Conservation (phyloP, 1,284 basidiomycete species). For the Takashimella tepidaria region DNA sequence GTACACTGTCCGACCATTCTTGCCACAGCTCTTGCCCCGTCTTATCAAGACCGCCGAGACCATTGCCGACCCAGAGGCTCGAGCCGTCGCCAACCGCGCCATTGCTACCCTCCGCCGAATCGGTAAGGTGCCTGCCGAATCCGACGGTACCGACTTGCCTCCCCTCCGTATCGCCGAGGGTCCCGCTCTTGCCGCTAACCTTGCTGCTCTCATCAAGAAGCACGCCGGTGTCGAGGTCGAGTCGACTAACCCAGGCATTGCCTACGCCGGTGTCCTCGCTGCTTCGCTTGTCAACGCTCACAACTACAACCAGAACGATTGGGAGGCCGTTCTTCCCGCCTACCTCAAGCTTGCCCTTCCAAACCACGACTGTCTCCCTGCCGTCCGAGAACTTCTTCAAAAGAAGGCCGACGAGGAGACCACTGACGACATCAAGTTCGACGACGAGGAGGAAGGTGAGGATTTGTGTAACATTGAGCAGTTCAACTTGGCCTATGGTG, state of each 20-base stretch:
- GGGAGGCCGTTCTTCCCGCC: slow-evolving; percentile 70
- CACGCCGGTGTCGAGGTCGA: slow-evolving; percentile 55
- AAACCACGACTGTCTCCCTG: slow-evolving; percentile 61
- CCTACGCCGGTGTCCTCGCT: slow-evolving; percentile 73
- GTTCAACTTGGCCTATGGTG: slow-evolving; percentile 99
- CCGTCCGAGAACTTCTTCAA: slow-evolving; percentile 81
- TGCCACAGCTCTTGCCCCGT: slow-evolving; percentile 89
- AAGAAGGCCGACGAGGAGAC: slow-evolving; percentile 75
- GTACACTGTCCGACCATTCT: slow-evolving; percentile 90
- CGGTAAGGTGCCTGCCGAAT: slow-evolving; percentile 71
- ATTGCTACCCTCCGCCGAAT: slow-evolving; percentile 90
- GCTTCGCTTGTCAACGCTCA: slow-evolving; percentile 81
- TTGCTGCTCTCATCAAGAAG: slow-evolving; percentile 79
- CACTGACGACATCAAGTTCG: slow-evolving; percentile 66
- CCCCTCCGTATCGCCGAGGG: slow-evolving; percentile 71
- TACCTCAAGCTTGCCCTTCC: slow-evolving; percentile 67
- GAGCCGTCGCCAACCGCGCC: slow-evolving; percentile 78
- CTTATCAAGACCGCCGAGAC: slow-evolving; percentile 87
- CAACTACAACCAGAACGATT: slow-evolving; percentile 84
- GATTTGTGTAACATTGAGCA: slow-evolving; percentile 82
- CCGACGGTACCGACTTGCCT: slow-evolving; percentile 84
- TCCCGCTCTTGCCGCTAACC: slow-evolving; percentile 59
- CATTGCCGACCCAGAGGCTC: slow-evolving; percentile 93
- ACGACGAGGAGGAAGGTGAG: slow-evolving; percentile 96
- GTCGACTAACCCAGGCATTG: slow-evolving; percentile 57